A percentile compares a stretch with the other conserved stretches of the same genome.
These are phyloP conservation scores for Magnaporthiopsis incrustans DNA, from an alignment of 2,329 filamentous ascomycete genomes.

Conservation along the genomic window DNA sequence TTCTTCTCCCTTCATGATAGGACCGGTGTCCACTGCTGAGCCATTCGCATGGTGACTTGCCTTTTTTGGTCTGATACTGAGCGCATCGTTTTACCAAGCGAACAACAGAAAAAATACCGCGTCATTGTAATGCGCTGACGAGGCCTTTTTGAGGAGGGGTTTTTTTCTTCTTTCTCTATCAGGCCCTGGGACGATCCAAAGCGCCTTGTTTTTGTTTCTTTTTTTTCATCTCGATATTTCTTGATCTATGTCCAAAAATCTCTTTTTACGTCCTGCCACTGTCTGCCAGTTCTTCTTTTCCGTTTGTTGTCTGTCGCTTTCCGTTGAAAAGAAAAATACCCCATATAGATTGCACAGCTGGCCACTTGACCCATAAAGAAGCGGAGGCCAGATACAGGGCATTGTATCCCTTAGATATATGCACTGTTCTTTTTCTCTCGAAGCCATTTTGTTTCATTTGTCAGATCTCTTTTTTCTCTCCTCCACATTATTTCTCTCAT, in stretches of 20 bases:
- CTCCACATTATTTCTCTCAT: not conserved
- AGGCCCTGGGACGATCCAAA: not conserved
- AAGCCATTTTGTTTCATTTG: not conserved
- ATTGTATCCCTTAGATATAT: not conserved
- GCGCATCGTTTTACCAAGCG: not conserved
- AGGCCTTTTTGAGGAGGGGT: constrained; percentile 1
- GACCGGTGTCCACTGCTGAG: not conserved
- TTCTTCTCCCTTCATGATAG: not conserved
- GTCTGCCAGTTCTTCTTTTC: not conserved
- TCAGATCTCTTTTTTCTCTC: not conserved
- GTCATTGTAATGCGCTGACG: constrained; percentile 1
- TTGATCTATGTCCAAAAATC: not conserved
- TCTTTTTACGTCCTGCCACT: not conserved
- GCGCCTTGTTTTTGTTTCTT: not conserved
- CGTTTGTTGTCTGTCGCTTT: constrained; percentile 1
- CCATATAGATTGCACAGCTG: constrained; percentile 10
- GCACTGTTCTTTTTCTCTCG: not conserved
- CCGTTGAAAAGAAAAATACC: constrained; percentile 6
- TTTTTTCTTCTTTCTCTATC: not conserved
- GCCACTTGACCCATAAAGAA: not conserved
- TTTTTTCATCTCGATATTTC: not conserved
- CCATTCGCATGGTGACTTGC: not conserved
- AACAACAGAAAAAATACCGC: not conserved
- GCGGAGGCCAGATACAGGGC: not conserved
- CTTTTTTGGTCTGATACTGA: not conserved